Evolutionary conservation across 2,329 filamentous ascomycete genomes (phyloP), one percentile per base, ranked within the genome.

Genomic region (Fusarium nanum): DNA sequence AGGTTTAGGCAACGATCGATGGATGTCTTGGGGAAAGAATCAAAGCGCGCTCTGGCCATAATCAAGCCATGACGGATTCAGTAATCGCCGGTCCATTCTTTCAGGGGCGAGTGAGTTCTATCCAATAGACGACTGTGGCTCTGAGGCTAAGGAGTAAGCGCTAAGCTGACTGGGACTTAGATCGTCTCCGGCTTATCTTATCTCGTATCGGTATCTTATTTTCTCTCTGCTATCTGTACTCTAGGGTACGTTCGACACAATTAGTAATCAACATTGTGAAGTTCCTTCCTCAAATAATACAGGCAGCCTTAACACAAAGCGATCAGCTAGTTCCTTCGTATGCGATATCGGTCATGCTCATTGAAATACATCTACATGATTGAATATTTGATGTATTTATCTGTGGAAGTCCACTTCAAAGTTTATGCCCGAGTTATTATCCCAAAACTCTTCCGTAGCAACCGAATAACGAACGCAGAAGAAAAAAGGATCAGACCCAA

Each of bases 21-120:
- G 1, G n/a, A 30, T 16, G 1, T 5, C 3, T 7, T 18, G 8
- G n/a, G 20, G 32, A n/a, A 23, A 23, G 16, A 37, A 27, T 34
- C 9, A 28, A 25, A 22, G 22, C 34, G 14, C 27, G 20, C 30
- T 34, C 14, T 41, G 32, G 14, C 30, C 34, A 12, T 16, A 13
- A 20, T 3, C 13, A 20, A 9, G 16, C 57, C 47, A 63, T 11
- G 14, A 34, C 34, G 8, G 30, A 63, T 63, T 1, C 2, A 47
- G 60, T 44, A 63, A 48, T 44, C 41, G 42, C 60, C 60, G 60
- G 55, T 25, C 40, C 48, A 42, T 53, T 7, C 14, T n/a, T 20
- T 52, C 49, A 41, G 22, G 48, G 32, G 32, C 3, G 14, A 2
- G 6, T 12, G 22, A 27, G 0, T 1, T 11, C 2, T 7, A 12